Evolutionary conservation across 306 rosid species (phyloP).

Genomic region (Pachyrhizus erosus): DNA sequence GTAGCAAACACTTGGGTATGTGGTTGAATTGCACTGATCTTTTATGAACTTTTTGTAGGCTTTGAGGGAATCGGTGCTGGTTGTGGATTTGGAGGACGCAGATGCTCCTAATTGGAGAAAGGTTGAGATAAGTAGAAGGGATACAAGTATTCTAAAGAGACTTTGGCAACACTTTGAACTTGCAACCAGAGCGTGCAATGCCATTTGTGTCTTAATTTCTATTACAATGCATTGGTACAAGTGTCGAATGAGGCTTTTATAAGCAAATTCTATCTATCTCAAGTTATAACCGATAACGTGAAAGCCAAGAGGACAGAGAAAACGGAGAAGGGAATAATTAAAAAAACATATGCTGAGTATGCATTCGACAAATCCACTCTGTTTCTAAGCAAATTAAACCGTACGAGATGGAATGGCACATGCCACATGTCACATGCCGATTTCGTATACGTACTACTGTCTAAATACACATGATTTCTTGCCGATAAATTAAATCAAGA

Average conservation of each 20-base stretch:
- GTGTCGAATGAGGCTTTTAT: conserved; percentile 41
- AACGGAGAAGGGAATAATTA: background rate
- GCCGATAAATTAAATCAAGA: conserved; percentile 4
- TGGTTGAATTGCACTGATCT: conserved; percentile 47
- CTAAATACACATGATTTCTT: conserved; percentile 23
- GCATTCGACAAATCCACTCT: background rate
- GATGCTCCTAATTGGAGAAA: conserved; percentile 23
- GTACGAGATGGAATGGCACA: conserved; percentile 45
- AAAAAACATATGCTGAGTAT: background rate
- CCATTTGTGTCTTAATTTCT: conserved; percentile 30
- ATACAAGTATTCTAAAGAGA: conserved; percentile 26
- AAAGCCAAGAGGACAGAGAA: background rate
- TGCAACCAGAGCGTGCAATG: background rate
- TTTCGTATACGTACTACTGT: conserved; percentile 2
- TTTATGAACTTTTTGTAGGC: conserved; percentile 43
- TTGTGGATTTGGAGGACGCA: background rate
- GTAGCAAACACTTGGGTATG: conserved; percentile 49
- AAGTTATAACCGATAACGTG: background rate
- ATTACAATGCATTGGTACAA: conserved; percentile 25
- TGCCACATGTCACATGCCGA: conserved; percentile 50
- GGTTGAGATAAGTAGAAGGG: conserved; percentile 40
- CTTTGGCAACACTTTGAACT: background rate
- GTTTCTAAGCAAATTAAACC: conserved; percentile 22
- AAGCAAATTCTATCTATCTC: conserved; percentile 21
- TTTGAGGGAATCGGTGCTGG: background rate